A percentile compares a stretch with the other conserved stretches of the same genome.
phyloP scores from a whole-genome alignment of 169 alveolate genomes.

The Plasmodium sp. region DNA sequence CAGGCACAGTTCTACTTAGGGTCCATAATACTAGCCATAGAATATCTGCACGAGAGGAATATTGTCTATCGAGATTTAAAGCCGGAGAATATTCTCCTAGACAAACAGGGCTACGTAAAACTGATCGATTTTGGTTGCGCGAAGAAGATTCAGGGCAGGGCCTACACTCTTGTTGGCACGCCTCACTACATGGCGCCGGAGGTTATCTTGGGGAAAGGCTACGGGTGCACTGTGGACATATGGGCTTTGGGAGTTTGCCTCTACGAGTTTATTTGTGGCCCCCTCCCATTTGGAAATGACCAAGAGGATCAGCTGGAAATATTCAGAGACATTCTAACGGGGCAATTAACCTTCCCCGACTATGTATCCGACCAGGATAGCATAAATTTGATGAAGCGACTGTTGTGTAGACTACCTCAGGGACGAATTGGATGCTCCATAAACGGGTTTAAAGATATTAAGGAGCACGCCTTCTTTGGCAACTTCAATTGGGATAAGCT shows the following conservation, averaged over 20 bases:
- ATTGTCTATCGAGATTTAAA: conserved; percentile 96
- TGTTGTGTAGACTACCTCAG: conserved; percentile 92
- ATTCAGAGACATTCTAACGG: conserved; percentile 93
- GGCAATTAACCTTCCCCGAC: conserved; percentile 81
- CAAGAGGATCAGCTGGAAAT: conserved; percentile 96
- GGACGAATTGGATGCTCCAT: conserved; percentile 93
- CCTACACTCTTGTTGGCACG: conserved; percentile 96
- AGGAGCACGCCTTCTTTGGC: conserved; percentile 85
- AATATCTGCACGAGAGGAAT: conserved; percentile 94
- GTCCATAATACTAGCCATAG: conserved; percentile 91
- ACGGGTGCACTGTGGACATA: conserved; percentile 96
- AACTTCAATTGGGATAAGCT: conserved; percentile 92
- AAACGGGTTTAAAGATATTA: conserved; percentile 91
- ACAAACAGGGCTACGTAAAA: conserved; percentile 96
- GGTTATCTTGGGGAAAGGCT: conserved; percentile 95
- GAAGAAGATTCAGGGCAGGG: conserved; percentile 92
- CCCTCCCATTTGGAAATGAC: conserved; percentile 97
- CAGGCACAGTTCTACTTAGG: conserved; percentile 95
- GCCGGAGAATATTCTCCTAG: conserved; percentile 98
- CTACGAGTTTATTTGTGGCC: conserved; percentile 98
- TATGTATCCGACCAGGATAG: conserved; percentile 90
- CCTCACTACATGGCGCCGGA: conserved; percentile 98
- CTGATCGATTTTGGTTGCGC: conserved; percentile 97
- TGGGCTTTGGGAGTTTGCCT: conserved; percentile 99
- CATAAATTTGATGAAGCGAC: conserved; percentile 89